These are phyloP conservation scores for Amylocarpus encephaloides DNA, from an alignment of 2,329 filamentous ascomycete species.

Conservation along the genomic window DNA sequence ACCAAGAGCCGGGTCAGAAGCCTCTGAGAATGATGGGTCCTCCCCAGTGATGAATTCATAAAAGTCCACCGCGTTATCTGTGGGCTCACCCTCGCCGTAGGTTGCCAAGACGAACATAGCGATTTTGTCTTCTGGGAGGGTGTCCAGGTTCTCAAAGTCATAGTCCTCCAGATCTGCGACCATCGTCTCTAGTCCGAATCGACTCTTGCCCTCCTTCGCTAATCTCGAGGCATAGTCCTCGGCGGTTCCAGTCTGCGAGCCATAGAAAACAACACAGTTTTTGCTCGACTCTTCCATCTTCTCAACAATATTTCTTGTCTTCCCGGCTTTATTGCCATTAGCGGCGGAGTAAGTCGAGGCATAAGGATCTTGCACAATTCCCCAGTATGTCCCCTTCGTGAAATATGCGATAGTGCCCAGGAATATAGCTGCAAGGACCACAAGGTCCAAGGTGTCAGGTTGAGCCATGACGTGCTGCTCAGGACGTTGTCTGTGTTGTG, in stretches of 20 bases:
- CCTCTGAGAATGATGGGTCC: constrained; percentile 72
- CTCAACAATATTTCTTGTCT: constrained; percentile 87
- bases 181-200: constrained; percentile 96
- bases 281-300: constrained; percentile 94
- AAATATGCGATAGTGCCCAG: constrained; percentile 90
- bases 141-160: constrained; percentile 90
- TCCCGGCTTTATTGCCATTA: constrained; percentile 67
- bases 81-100: constrained; percentile 96
- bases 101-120: constrained; percentile 95
- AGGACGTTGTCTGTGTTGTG: too few relatives aligned
- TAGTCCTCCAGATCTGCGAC: constrained; percentile 97
- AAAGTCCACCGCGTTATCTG: constrained; percentile 97
- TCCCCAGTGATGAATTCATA: constrained; percentile 91
- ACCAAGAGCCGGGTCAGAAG: constrained; percentile 63
- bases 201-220: constrained; percentile 93
- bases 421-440: constrained; percentile 81
- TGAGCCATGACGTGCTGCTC: constrained; percentile 66
- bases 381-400: constrained; percentile 95
- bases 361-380: constrained; percentile 80
- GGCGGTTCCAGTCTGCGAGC: constrained; percentile 95
- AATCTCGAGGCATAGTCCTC: constrained; percentile 96
- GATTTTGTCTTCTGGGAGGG: constrained; percentile 81
- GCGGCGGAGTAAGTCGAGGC: constrained; percentile 65
- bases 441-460: constrained; percentile 89
- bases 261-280: constrained; percentile 98